phyloP scores from a whole-genome alignment of 257 asterid species.

The Solanum chaucha region DNA sequence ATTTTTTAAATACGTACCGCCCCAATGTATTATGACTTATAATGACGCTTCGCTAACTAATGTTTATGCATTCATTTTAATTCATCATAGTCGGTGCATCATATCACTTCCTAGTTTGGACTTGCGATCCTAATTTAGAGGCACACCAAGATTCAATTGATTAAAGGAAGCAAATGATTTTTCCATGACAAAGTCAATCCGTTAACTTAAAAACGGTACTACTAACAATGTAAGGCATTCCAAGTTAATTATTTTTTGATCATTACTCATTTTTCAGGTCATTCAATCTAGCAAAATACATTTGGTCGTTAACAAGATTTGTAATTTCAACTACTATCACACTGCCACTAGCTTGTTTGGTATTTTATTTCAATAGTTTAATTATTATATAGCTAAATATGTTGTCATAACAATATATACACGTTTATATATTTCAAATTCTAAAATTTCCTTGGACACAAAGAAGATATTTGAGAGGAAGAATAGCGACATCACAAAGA shows the following conservation, averaged over 20 bases:
- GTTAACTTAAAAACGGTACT: background rate
- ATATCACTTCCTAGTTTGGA: background rate
- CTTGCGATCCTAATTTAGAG: background rate
- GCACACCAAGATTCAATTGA: background rate
- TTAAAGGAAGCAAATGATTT: background rate
- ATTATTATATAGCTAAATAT: background rate
- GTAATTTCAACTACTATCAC: background rate
- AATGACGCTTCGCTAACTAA: background rate
- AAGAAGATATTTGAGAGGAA: background rate
- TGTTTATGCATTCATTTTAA: background rate
- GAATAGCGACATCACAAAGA: background rate
- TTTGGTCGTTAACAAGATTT: background rate
- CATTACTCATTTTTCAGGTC: background rate
- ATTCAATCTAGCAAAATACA: background rate
- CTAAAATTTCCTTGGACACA: background rate
- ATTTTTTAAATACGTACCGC: background rate
- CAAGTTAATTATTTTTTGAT: background rate
- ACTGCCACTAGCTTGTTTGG: background rate
- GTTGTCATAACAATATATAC: background rate
- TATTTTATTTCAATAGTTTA: background rate
- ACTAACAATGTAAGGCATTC: background rate
- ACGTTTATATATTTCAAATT: background rate
- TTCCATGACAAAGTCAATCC: background rate
- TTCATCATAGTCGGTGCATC: background rate
- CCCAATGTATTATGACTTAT: background rate